These are phyloP conservation scores for Pseudocercospora pini-densiflorae DNA, from an alignment of 2,329 filamentous ascomycete genomes.

Conservation along the genomic window DNA sequence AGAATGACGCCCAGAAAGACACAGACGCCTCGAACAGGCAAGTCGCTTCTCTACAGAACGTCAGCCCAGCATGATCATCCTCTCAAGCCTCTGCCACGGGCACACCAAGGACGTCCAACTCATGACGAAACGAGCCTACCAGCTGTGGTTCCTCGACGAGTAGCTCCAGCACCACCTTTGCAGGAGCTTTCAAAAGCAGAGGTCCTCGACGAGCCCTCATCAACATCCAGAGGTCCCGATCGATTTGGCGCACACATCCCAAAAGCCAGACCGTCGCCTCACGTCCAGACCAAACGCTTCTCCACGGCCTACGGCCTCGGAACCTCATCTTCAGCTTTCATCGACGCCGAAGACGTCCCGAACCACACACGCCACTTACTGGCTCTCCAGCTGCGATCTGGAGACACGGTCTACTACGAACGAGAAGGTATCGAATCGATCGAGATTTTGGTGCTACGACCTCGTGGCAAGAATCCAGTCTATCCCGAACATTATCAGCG, in stretches of 20 bases:
- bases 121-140: too few relatives aligned
- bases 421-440: not conserved
- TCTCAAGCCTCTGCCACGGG: too few relatives aligned
- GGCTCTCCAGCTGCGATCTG: not conserved
- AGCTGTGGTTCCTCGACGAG: too few relatives aligned
- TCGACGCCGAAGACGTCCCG: not conserved
- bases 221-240: not conserved
- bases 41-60: too few relatives aligned
- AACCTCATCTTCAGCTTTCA: not conserved
- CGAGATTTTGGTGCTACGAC: not conserved
- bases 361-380: not conserved
- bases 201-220: too few relatives aligned
- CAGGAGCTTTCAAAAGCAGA: too few relatives aligned
- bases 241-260: not conserved
- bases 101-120: too few relatives aligned
- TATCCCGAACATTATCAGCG: not conserved
- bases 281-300: not conserved
- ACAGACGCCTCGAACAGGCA: too few relatives aligned
- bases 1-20: too few relatives aligned
- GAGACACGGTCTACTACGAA: not conserved
- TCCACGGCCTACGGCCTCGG: not conserved
- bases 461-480: not conserved
- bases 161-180: too few relatives aligned
- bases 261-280: not conserved
- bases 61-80: too few relatives aligned